phyloP scores from a whole-genome alignment of 2,329 filamentous ascomycete species.

The Zarea fungicola region DNA sequence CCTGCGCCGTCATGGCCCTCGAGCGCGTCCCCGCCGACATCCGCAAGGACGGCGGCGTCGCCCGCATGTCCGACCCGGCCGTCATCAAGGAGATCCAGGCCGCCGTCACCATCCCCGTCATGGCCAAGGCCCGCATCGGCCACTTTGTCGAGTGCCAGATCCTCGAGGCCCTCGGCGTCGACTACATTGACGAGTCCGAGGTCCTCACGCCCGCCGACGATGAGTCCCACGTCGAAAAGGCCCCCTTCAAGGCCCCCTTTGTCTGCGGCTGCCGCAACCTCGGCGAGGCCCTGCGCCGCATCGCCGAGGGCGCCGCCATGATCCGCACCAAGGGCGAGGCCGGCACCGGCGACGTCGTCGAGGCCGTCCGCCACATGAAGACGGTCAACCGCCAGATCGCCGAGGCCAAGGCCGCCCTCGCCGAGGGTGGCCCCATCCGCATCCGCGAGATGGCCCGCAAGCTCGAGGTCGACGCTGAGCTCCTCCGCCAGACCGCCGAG shows the following conservation, averaged over 20 bases:
- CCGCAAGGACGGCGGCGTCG: constrained; percentile 83
- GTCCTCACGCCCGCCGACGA: constrained; percentile 93
- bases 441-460: constrained; percentile 73
- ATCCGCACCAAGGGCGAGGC: constrained; percentile 98
- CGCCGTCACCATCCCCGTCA: constrained; percentile 94
- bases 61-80: constrained; percentile 90
- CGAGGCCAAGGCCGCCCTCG: constrained; percentile 69
- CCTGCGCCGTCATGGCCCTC: constrained; percentile 95
- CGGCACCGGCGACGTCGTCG: constrained; percentile 92
- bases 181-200: constrained; percentile 98
- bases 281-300: constrained; percentile 84
- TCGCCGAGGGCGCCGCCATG: constrained; percentile 94
- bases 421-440: constrained; percentile 44
- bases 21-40: constrained; percentile 98
- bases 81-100: constrained; percentile 96
- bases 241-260: constrained; percentile 76
- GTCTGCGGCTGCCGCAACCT: constrained; percentile 95
- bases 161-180: constrained; percentile 87
- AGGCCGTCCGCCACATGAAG: constrained; percentile 94
- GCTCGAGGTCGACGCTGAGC: constrained; percentile 68
- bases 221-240: constrained; percentile 87
- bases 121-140: constrained; percentile 97
- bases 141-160: constrained; percentile 99
- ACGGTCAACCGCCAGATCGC: constrained; percentile 80
- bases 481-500: constrained; percentile 83